These are phyloP conservation scores for Sclerotinia trifoliorum DNA, from an alignment of 2,329 filamentous ascomycete genomes.

Conservation along the genomic window DNA sequence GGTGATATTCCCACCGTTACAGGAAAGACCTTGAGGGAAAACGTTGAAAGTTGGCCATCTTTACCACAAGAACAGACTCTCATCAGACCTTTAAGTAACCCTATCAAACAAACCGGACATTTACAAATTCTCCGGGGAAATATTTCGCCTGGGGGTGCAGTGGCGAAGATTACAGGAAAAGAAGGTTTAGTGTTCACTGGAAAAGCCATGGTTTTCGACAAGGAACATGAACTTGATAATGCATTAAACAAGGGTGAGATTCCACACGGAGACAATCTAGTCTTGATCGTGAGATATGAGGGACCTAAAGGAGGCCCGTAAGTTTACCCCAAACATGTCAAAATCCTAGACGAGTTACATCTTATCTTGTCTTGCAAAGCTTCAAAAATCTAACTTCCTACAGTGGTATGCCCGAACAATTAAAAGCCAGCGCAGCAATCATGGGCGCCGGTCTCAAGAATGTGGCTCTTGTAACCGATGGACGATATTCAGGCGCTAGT, in stretches of 20 bases:
- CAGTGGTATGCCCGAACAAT: constrained; percentile 89
- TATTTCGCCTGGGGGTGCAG: constrained; percentile 81
- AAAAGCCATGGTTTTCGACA: constrained; percentile 79
- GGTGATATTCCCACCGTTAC: constrained; percentile 79
- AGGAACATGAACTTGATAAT: constrained; percentile 74
- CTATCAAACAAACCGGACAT: constrained; percentile 81
- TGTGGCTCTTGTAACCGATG: constrained; percentile 88
- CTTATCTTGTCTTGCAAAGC: too few relatives aligned
- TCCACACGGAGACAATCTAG: constrained; percentile 74
- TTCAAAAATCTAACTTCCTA: not conserved
- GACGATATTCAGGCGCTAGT: constrained; percentile 76
- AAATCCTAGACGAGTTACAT: too few relatives aligned
- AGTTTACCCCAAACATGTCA: not conserved
- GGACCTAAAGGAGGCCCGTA: constrained; percentile 82
- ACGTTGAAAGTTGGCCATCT: constrained; percentile 73
- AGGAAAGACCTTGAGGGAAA: constrained; percentile 78
- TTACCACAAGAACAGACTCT: constrained; percentile 78
- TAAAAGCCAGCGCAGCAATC: constrained; percentile 83
- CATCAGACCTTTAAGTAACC: constrained; percentile 72
- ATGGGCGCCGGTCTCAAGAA: constrained; percentile 90
- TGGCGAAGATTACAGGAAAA: constrained; percentile 96
- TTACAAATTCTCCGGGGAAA: constrained; percentile 86
- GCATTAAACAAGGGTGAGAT: constrained; percentile 70
- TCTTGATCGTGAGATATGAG: constrained; percentile 89
- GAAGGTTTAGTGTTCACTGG: constrained; percentile 83